A percentile compares a stretch with the other conserved stretches of the same genome.
Evolutionary conservation across 139 green algal species (phyloP).

Genomic region (Protoeuglena noctilucae): DNA sequence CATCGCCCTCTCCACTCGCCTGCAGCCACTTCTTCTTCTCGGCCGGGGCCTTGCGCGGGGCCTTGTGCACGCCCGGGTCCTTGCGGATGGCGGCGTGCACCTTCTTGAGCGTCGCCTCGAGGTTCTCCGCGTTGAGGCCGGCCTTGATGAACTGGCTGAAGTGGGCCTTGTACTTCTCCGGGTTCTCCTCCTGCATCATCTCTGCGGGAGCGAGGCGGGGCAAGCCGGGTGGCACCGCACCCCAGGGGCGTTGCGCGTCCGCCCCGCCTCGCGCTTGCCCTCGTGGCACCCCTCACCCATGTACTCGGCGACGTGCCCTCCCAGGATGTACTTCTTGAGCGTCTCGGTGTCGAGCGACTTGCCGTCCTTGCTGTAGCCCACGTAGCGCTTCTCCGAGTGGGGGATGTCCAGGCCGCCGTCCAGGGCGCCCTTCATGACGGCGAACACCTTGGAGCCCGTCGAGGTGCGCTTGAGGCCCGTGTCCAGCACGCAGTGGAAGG

Average conservation of each 20-base stretch:
- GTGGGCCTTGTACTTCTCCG: constrained; percentile 82
- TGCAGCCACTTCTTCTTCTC: constrained; percentile 56
- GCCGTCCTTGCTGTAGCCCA: constrained; percentile 69
- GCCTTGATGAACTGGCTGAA: constrained; percentile 74
- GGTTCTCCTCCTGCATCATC: constrained; percentile 76
- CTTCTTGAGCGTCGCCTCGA: constrained; percentile 80
- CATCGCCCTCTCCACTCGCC: neutral
- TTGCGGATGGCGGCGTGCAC: constrained; percentile 81
- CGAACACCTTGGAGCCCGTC: constrained; percentile 87
- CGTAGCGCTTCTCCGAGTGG: constrained; percentile 96
- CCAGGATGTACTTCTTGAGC: constrained; percentile 82
- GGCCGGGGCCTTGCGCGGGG: constrained; percentile 49
- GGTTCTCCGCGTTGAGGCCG: constrained; percentile 58
- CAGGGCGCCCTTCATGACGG: constrained; percentile 76
- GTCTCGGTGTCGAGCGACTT: constrained; percentile 84
- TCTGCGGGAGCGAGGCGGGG: constrained; percentile 13
- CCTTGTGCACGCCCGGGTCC: constrained; percentile 54
- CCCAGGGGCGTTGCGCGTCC: neutral
- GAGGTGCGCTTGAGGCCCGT: constrained; percentile 89
- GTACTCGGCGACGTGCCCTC: constrained; percentile 93
- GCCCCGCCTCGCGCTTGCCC: neutral
- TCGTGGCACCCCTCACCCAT: no score
- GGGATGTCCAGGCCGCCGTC: constrained; percentile 95
- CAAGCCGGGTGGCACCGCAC: neutral
- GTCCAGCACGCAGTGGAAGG: constrained; percentile 90